Conservation (phyloP, 1,284 basidiomycete genomes). For the Hypsizygus ulmarius region DNA sequence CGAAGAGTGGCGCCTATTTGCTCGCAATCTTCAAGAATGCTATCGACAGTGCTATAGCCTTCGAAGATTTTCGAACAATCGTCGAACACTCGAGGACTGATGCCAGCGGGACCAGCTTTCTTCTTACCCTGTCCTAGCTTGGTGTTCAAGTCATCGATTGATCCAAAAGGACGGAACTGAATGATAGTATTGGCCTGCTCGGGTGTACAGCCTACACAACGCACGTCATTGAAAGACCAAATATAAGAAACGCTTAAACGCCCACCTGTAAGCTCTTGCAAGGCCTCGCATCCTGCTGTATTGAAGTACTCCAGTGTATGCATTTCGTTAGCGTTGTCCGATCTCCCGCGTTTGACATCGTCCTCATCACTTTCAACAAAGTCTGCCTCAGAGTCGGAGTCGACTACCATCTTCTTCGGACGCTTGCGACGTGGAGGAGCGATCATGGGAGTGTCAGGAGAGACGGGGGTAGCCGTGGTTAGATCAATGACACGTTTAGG, state of each 20-base stretch:
- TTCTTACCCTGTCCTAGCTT: constrained; percentile 83
- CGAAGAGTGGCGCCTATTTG: constrained; percentile 71
- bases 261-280: constrained; percentile 90
- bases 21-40: constrained; percentile 87
- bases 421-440: constrained; percentile 46
- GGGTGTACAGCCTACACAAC: constrained; percentile 66
- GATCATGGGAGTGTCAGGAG: constrained; percentile 34
- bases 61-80: constrained; percentile 87
- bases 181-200: constrained; percentile 85
- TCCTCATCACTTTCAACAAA: constrained; percentile 41
- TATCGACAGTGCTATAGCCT: constrained; percentile 90
- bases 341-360: constrained; percentile 25
- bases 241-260: not conserved
- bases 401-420: constrained; percentile 54
- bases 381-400: constrained; percentile 64
- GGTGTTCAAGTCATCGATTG: constrained; percentile 73
- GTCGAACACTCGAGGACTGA: constrained; percentile 88
- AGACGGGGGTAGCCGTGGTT: constrained; percentile 26
- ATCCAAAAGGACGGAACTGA: constrained; percentile 76
- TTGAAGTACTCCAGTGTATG: constrained; percentile 89
- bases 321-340: constrained; percentile 33
- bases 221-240: constrained; percentile 16
- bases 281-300: constrained; percentile 61
- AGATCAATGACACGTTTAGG: constrained; percentile 41
- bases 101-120: constrained; percentile 76